A percentile compares a stretch with the other conserved stretches of the same genome.
These are phyloP conservation scores for Talaromyces amestolkiae DNA, from an alignment of 2,329 filamentous ascomycete species.

Conservation along the genomic window DNA sequence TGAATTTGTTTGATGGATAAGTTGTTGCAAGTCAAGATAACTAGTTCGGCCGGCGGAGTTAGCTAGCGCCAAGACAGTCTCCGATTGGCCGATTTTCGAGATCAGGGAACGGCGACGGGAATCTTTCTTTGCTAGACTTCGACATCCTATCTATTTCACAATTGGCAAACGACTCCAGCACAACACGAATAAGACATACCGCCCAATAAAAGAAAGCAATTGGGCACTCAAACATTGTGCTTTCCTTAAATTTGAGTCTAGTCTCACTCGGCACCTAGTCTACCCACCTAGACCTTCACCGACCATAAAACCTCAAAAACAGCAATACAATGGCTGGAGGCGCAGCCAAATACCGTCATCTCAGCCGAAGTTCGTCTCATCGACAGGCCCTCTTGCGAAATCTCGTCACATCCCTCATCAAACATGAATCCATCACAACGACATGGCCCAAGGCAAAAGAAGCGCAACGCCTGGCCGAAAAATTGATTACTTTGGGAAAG, in stretches of 20 bases:
- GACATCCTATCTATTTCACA: neutral
- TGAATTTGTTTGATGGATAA: neutral
- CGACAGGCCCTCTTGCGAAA: constrained; percentile 91
- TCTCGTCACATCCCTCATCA: constrained; percentile 89
- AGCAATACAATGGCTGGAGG: constrained; percentile 72
- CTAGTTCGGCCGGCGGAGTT: neutral
- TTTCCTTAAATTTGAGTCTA: neutral
- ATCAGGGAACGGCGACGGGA: constrained; percentile 17
- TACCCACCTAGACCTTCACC: neutral
- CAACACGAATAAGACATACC: neutral
- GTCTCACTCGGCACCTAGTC: neutral
- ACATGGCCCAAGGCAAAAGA: constrained; percentile 98
- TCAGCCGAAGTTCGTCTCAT: constrained; percentile 81
- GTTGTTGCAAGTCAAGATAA: neutral
- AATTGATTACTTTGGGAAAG: constrained; percentile 91
- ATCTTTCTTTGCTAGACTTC: constrained; percentile 16
- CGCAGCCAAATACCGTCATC: constrained; percentile 80
- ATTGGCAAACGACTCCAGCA: neutral
- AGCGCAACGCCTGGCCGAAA: constrained; percentile 87
- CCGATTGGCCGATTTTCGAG: constrained; percentile 14
- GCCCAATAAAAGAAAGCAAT: neutral
- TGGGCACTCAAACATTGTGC: neutral
- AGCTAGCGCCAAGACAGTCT: neutral
- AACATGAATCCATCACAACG: constrained; percentile 89
- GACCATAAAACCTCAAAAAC: neutral